Evolutionary conservation across 78 protist genomes (phyloP), one percentile per base, ranked within the genome.

Genomic region (Tieghemostelium lacteum): DNA sequence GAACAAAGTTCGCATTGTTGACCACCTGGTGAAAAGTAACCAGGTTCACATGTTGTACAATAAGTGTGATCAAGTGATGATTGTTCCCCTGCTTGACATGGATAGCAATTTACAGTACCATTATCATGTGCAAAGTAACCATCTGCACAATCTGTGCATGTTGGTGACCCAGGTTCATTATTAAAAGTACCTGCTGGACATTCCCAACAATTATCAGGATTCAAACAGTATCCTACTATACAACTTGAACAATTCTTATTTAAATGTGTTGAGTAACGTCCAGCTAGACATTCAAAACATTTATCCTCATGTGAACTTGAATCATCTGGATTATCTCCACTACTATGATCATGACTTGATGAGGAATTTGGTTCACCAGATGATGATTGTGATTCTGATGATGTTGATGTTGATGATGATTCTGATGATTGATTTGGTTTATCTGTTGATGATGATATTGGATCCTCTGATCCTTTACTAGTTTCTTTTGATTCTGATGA

Each of bases 1-100:
- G 62, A 10, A 29, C 88, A 78, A 49, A 17, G 54, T 28, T 57
- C 6, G 39, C 88, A 78, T n/a, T 78, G 54, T 12, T n/a, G n/a
- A n/a, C n/a, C n/a, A n/a, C n/a, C n/a, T n/a, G n/a, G 29, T 52
- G 49, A 37, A 69, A 26, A 37, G 7, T 20, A 34, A 26, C 75
- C 75, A 2, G 39, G 26, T n/a, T 16, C 42, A 26, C 75, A 69
- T 42, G 14, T 20, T 6, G 24, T 17, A 69, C 75, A 69, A 26
- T 40, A 22, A 42, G 16, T 42, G 31, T 33, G 40, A 12, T 14
- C 4, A 14, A 26, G 26, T 45, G 7, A 1, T 33, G 52, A 69
- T 45, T 19, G 26, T 16, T n/a, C n/a, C 77, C 77, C n/a, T 19
- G 24, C 22, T 39, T 28, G 20, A 28, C 33, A 24, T 19, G 7